Conservation (phyloP, 345 rosid genomes). For the Euphorbia pulcherrima region DNA sequence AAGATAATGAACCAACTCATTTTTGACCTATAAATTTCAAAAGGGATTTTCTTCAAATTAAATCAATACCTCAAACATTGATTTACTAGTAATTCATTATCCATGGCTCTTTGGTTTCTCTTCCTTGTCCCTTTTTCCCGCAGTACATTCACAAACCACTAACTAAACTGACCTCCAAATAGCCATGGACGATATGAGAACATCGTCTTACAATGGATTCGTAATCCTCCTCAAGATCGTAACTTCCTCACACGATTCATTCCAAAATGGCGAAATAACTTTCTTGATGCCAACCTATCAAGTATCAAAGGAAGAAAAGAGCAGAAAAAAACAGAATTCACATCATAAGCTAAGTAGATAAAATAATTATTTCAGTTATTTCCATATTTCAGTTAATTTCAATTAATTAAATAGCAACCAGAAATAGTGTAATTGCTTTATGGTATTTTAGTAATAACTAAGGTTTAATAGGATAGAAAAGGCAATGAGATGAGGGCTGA, state of each 20-base stretch:
- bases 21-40: background rate
- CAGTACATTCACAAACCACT: constrained; percentile 20
- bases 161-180: constrained; percentile 31
- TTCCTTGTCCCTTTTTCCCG: constrained; percentile 24
- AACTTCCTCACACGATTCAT: background rate
- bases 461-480: too few species aligned
- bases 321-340: too few species aligned
- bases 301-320: too few species aligned
- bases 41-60: background rate
- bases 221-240: constrained; percentile 43
- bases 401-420: too few species aligned
- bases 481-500: too few species aligned
- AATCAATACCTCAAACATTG: background rate
- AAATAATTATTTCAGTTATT: too few species aligned
- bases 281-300: constrained; percentile 41
- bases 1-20: too few species aligned
- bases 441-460: too few species aligned
- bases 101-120: constrained; percentile 27
- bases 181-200: constrained; percentile 38
- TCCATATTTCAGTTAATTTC: too few species aligned
- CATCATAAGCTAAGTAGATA: too few species aligned
- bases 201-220: constrained; percentile 36
- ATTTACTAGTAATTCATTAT: too few species aligned
- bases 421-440: too few species aligned
- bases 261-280: constrained; percentile 23